phyloP scores from a whole-genome alignment of 441 rosid species.

The Gossypium lobatum region DNA sequence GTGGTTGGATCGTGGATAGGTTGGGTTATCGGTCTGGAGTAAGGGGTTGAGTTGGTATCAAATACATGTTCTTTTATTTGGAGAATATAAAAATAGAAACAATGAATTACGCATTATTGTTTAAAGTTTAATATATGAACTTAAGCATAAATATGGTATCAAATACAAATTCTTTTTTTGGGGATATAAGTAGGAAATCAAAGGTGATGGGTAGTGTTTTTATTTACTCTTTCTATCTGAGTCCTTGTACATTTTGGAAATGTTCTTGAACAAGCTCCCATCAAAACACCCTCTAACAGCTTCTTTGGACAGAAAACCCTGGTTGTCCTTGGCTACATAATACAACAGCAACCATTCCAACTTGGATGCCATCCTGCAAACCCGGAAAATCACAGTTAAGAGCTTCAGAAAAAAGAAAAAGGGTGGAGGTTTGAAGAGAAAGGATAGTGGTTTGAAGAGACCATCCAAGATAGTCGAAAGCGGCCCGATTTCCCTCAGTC shows the following conservation, averaged over 20 bases:
- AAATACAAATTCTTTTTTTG: background rate
- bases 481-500: slow-evolving; percentile 41
- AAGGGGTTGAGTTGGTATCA: background rate
- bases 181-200: background rate
- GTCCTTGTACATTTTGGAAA: slow-evolving; percentile 43
- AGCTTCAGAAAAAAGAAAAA: background rate
- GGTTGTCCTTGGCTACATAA: slow-evolving; percentile 58
- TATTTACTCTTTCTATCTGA: background rate
- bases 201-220: background rate
- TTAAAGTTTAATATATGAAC: no score
- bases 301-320: slow-evolving; percentile 64
- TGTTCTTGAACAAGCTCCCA: slow-evolving; percentile 66
- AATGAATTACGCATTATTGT: no score
- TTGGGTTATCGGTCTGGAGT: background rate
- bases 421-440: background rate
- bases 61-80: no score
- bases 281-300: slow-evolving; percentile 65
- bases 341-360: slow-evolving; percentile 55
- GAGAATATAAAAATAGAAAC: no score
- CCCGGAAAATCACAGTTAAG: background rate
- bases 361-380: slow-evolving; percentile 45
- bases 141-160: no score
- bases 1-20: no score
- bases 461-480: slow-evolving; percentile 47
- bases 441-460: slow-evolving; percentile 9